A percentile compares a stretch with the other conserved stretches of the same genome.
These are phyloP conservation scores for Globisporangium cederbergense DNA, from an alignment of 352 stramenopile species.

Conservation along the genomic window DNA sequence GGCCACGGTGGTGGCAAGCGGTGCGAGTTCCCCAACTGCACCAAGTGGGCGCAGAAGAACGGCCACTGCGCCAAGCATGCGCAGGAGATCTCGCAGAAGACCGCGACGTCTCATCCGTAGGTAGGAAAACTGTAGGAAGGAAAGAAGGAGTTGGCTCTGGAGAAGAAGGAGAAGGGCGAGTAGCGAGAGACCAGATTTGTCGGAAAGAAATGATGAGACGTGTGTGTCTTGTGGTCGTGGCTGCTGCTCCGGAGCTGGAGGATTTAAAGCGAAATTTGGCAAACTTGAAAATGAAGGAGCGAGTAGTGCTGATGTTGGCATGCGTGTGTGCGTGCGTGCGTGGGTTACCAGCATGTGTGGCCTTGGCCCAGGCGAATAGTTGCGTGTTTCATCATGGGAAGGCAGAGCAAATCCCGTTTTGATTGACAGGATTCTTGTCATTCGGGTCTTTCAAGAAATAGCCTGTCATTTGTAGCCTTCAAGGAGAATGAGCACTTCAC, in stretches of 20 bases:
- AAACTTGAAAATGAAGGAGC: background rate
- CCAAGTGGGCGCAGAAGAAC: slow-evolving; percentile 88
- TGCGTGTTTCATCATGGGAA: too few relatives aligned
- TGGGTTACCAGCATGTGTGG: too few relatives aligned
- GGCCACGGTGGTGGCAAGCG: slow-evolving; percentile 82
- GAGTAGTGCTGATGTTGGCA: background rate
- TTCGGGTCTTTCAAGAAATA: background rate
- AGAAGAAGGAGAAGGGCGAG: background rate
- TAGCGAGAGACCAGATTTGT: background rate
- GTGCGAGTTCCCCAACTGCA: slow-evolving; percentile 80
- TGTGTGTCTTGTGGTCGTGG: background rate
- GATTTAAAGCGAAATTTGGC: background rate
- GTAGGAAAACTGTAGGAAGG: background rate
- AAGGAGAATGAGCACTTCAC: background rate
- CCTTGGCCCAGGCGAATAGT: too few relatives aligned
- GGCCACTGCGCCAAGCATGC: slow-evolving; percentile 85
- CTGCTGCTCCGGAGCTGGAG: background rate
- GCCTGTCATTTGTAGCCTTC: background rate
- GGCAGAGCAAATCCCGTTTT: too few relatives aligned
- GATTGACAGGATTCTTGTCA: too few relatives aligned
- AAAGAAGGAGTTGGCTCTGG: background rate
- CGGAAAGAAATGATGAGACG: background rate
- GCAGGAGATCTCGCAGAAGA: slow-evolving; percentile 71
- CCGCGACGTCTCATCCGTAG: slow-evolving; percentile 30
- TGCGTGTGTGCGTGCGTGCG: too few relatives aligned